phyloP scores from a whole-genome alignment of 306 rosid genomes.

The Morella rubra region DNA sequence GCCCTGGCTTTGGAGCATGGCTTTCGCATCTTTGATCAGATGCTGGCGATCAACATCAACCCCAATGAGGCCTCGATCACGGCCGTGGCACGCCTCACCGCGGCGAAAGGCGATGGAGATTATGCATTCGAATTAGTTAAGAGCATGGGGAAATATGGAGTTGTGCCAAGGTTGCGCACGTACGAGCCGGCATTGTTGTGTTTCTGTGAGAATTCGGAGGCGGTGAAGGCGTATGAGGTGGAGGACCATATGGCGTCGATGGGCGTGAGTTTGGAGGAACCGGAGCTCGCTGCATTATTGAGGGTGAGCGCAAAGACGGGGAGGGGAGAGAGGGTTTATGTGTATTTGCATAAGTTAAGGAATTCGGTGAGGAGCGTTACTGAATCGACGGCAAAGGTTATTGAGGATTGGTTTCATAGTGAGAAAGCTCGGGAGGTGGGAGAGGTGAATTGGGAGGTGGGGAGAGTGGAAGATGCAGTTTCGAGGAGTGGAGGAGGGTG shows the following conservation, averaged over 20 bases:
- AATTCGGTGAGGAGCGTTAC: slow-evolving; percentile 52
- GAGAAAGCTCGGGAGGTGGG: slow-evolving; percentile 48
- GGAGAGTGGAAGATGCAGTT: slow-evolving; percentile 42
- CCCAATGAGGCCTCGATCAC: slow-evolving; percentile 89
- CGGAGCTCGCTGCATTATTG: slow-evolving; percentile 66
- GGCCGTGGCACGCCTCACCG: slow-evolving; percentile 70
- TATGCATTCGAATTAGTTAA: slow-evolving; percentile 62
- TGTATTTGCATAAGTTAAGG: slow-evolving; percentile 75
- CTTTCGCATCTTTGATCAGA: slow-evolving; percentile 59
- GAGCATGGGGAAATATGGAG: slow-evolving; percentile 39
- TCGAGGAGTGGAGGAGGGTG: slow-evolving; percentile 84
- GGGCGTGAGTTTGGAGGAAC: slow-evolving; percentile 61
- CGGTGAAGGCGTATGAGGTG: slow-evolving; percentile 76
- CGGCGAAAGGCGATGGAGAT: slow-evolving; percentile 60
- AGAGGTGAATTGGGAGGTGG: slow-evolving; percentile 38
- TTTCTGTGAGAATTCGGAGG: slow-evolving; percentile 61
- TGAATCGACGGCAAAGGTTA: slow-evolving; percentile 48
- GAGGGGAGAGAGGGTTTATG: slow-evolving; percentile 62
- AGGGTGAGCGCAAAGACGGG: slow-evolving; percentile 56
- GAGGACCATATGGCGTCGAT: slow-evolving; percentile 57
- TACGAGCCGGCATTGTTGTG: slow-evolving; percentile 69
- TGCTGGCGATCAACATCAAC: slow-evolving; percentile 34
- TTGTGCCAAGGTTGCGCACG: slow-evolving; percentile 60
- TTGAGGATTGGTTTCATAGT: slow-evolving; percentile 76
- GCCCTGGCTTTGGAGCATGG: slow-evolving; percentile 49